Conservation (phyloP, 257 asterid genomes). For the Ajuga chamaepitys region DNA sequence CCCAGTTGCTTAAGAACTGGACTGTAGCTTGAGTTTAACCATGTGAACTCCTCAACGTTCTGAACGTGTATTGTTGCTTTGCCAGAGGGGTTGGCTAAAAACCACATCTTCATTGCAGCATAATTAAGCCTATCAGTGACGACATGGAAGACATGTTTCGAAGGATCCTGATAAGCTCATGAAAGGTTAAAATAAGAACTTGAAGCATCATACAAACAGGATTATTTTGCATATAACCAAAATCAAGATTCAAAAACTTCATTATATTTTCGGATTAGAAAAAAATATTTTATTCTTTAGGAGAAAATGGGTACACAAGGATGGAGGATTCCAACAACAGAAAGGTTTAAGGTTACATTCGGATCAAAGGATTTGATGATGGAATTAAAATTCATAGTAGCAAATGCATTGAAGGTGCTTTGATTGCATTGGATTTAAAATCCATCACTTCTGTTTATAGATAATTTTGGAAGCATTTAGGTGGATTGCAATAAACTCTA, state of each 20-base stretch:
- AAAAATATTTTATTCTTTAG: no score
- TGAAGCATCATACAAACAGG: neutral
- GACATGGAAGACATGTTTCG: constrained; percentile 47
- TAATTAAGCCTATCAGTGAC: constrained; percentile 47
- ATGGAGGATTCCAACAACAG: no score
- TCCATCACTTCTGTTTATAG: no score
- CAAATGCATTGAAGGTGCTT: no score
- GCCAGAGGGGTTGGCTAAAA: constrained; percentile 39
- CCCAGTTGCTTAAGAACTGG: constrained; percentile 43
- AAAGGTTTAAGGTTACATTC: no score
- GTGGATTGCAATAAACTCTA: no score
- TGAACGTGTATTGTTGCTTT: constrained; percentile 42
- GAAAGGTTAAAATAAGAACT: neutral
- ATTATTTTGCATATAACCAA: neutral
- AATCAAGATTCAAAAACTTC: neutral
- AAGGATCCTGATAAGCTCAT: constrained; percentile 35
- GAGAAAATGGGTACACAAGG: no score
- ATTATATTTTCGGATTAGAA: no score
- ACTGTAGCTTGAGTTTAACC: constrained; percentile 50
- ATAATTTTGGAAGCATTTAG: no score
- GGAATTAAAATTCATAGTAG: no score
- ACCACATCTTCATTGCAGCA: constrained; percentile 60
- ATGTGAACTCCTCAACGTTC: constrained; percentile 48
- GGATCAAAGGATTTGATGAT: no score
- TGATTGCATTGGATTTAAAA: no score